These are phyloP conservation scores for Nakataea oryzae DNA, from an alignment of 2,329 filamentous ascomycete species.

Conservation along the genomic window DNA sequence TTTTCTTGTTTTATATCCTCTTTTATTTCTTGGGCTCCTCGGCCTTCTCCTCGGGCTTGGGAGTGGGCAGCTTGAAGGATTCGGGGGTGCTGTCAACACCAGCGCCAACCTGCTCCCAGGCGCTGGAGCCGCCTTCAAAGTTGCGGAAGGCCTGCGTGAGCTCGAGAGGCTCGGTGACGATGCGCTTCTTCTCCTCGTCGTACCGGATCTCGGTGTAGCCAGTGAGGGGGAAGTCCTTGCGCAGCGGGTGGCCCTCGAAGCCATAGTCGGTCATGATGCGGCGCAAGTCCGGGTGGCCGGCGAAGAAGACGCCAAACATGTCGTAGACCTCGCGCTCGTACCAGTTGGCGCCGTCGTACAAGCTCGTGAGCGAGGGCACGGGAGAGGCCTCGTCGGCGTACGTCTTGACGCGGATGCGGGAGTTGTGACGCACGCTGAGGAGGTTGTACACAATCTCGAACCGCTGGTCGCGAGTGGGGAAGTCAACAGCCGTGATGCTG, in stretches of 20 bases:
- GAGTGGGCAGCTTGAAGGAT: slow-evolving; percentile 85
- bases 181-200: slow-evolving; percentile 97
- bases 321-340: slow-evolving; percentile 98
- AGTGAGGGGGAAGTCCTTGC: slow-evolving; percentile 96
- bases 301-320: slow-evolving; percentile 94
- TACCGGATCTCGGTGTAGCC: slow-evolving; percentile 97
- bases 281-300: slow-evolving; percentile 86
- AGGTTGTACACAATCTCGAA: slow-evolving; percentile 99
- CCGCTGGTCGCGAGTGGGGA: slow-evolving; percentile 86
- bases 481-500: slow-evolving; percentile 91
- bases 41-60: slow-evolving; percentile 87
- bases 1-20: neutral
- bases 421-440: slow-evolving; percentile 90
- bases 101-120: slow-evolving; percentile 54
- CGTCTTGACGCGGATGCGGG: slow-evolving; percentile 94
- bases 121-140: slow-evolving; percentile 79
- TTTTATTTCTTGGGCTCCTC: slow-evolving; percentile 85
- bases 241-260: slow-evolving; percentile 92
- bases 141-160: slow-evolving; percentile 97
- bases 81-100: slow-evolving; percentile 75
- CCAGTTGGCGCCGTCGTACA: slow-evolving; percentile 97
- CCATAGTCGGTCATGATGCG: slow-evolving; percentile 99
- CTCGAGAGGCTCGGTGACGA: slow-evolving; percentile 94
- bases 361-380: slow-evolving; percentile 73
- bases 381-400: slow-evolving; percentile 95